Base-by-base conservation (phyloP, 805 yeast species). In the Suhomyces kilbournensis region DNA sequence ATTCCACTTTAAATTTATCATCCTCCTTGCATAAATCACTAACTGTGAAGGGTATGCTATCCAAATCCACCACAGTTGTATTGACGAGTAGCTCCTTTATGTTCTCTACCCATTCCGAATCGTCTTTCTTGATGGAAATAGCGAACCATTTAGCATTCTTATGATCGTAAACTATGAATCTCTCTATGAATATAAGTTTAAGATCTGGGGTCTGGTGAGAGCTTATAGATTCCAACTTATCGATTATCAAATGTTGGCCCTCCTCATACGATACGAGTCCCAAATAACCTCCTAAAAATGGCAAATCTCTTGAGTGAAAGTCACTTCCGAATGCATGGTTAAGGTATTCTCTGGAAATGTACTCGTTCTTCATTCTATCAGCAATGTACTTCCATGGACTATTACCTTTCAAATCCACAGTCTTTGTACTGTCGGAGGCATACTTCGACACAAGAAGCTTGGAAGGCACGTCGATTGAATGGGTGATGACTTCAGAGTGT, bases 181-280 rank as follows among this genome's bases (percentile, higher is more conserved):
- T 72, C 51, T 87, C 89, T 42, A 91, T 72, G 57, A 79, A 88
- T 2, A 88, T 84, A 47, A 92, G 72, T 58, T 86, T 87, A 22
- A 90, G 80, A 66, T 90, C 97, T 0, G 96, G 93, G 2, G 81
- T 77, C 12, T 63, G 59, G 0, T 60, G 63, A 44, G 64, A 59
- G 1, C 82, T 73, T 2, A 78, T 56, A 32, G 77, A 72, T 44
- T 69, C 67, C 42, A 79, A 58, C 3, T 67, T 65, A 5, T 68
- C 60, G 6, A 65, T 38, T 2, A 65, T 53, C 7, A 80, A 58
- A 53, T 75, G 77, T 23, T 79, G 79, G 0, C 96, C 96, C 70
- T 88, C 93, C 65, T 93, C 99, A 64, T 94, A 94, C 0, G 96
- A 86, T 9, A 94, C 67, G 42, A 86, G 75, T 4, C 99, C 99